These are phyloP conservation scores for Entoloma clypeatum DNA, from an alignment of 1,284 basidiomycete genomes.

Conservation along the genomic window DNA sequence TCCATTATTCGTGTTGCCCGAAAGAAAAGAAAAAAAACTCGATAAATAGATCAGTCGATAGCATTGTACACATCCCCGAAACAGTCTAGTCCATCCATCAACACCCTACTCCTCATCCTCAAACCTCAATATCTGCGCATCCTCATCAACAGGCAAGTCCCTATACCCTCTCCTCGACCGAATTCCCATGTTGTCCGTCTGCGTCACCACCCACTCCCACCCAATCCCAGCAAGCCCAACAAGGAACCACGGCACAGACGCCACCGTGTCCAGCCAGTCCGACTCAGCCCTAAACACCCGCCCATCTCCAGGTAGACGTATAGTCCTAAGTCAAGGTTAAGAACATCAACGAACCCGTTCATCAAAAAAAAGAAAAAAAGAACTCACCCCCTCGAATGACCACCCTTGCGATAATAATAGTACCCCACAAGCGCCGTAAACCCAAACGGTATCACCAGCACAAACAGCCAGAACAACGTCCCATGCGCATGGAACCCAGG, in stretches of 20 bases:
- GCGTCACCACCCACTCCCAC: conserved; percentile 59
- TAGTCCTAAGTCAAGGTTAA: conserved; percentile 50
- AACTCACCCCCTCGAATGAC: conserved; percentile 67
- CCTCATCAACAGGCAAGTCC: conserved; percentile 81
- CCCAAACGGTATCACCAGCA: conserved; percentile 70
- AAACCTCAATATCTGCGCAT: conserved; percentile 79
- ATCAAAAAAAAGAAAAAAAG: conserved; percentile 5
- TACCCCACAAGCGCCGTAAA: conserved; percentile 72
- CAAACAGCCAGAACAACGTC: conserved; percentile 77
- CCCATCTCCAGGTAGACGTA: conserved; percentile 67
- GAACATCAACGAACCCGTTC: conserved; percentile 13
- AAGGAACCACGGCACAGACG: conserved; percentile 84
- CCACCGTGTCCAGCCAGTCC: conserved; percentile 63
- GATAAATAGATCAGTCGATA: too few species aligned
- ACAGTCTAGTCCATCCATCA: not conserved
- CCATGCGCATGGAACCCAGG: conserved; percentile 74
- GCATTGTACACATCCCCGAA: too few species aligned
- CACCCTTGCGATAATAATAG: conserved; percentile 75
- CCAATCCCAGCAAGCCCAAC: conserved; percentile 73
- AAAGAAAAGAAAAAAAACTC: too few species aligned
- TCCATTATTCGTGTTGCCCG: too few species aligned
- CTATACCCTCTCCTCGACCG: conserved; percentile 69
- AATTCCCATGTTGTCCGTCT: conserved; percentile 41
- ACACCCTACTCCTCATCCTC: conserved; percentile 66
- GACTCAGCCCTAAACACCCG: conserved; percentile 46